A percentile compares a stretch with the other conserved stretches of the same genome.
Conservation (phyloP, 176 grass and related monocot genomes). For the Zizania latifolia region DNA sequence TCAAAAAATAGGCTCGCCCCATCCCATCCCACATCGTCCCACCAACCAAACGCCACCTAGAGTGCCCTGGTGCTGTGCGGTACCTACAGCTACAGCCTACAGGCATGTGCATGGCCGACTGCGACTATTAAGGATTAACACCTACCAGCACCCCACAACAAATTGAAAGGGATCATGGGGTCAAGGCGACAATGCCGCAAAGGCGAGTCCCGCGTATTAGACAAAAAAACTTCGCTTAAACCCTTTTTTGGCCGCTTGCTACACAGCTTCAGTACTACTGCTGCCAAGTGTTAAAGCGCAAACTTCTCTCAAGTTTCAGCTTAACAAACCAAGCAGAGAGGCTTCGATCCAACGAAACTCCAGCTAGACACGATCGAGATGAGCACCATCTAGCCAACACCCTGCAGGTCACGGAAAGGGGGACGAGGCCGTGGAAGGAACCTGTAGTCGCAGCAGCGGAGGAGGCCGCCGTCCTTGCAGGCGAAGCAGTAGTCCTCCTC, state of each 20-base stretch:
- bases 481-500: constrained; percentile 40
- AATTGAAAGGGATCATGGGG: not conserved
- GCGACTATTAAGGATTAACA: too few relatives aligned
- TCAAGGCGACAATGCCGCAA: not conserved
- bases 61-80: too few relatives aligned
- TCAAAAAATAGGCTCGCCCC: too few relatives aligned
- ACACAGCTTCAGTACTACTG: not conserved
- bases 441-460: constrained; percentile 45
- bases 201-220: too few relatives aligned
- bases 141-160: not conserved
- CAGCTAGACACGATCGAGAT: not conserved
- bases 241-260: not conserved
- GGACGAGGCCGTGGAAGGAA: not conserved
- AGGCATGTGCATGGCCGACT: too few relatives aligned
- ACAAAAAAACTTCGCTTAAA: not conserved
- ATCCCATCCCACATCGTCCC: too few relatives aligned
- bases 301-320: not conserved
- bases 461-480: constrained; percentile 49
- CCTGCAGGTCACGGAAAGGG: not conserved
- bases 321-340: not conserved
- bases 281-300: not conserved
- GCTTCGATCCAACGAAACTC: not conserved
- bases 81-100: not conserved
- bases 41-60: too few relatives aligned
- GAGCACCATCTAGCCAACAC: not conserved